Evolutionary conservation across 2,329 filamentous ascomycete genomes (phyloP).

Genomic region (Penicillium sclerotigenum): DNA sequence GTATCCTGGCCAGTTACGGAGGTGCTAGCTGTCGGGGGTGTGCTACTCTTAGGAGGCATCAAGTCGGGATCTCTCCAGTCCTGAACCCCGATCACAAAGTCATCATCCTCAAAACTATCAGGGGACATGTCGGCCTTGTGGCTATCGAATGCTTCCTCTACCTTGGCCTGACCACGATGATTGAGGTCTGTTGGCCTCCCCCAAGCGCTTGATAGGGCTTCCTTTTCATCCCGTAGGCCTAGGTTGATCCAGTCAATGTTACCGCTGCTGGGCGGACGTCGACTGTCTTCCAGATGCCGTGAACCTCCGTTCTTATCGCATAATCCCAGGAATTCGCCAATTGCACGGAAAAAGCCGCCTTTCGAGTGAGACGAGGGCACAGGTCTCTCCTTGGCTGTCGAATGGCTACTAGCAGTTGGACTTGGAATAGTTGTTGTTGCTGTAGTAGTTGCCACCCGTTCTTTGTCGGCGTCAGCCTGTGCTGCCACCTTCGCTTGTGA

Average conservation of each 20-base stretch:
- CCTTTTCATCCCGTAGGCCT: conserved; percentile 61
- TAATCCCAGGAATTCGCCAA: conserved; percentile 46
- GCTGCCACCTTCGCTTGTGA: conserved; percentile 38
- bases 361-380: conserved; percentile 18
- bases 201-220: conserved; percentile 26
- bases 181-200: conserved; percentile 28
- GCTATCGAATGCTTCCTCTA: conserved; percentile 8
- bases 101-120: conserved; percentile 50
- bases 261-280: conserved; percentile 68
- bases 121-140: conserved; percentile 26
- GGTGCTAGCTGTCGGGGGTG: conserved; percentile 23
- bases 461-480: conserved; percentile 19
- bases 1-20: conserved; percentile 23
- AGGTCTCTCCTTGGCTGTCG: conserved; percentile 17
- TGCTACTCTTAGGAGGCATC: conserved; percentile 46
- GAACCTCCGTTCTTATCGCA: conserved; percentile 27
- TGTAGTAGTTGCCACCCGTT: conserved; percentile 26
- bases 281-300: conserved; percentile 49
- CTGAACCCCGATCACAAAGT: conserved; percentile 78
- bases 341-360: conserved; percentile 42
- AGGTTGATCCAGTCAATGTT: conserved; percentile 70
- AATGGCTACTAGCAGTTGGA: conserved; percentile 32
- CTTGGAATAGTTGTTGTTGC: conserved; percentile 30
- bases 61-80: conserved; percentile 82
- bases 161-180: conserved; percentile 21